Conservation (phyloP, 768 basidiomycete species). For the Auricularia heimuer region DNA sequence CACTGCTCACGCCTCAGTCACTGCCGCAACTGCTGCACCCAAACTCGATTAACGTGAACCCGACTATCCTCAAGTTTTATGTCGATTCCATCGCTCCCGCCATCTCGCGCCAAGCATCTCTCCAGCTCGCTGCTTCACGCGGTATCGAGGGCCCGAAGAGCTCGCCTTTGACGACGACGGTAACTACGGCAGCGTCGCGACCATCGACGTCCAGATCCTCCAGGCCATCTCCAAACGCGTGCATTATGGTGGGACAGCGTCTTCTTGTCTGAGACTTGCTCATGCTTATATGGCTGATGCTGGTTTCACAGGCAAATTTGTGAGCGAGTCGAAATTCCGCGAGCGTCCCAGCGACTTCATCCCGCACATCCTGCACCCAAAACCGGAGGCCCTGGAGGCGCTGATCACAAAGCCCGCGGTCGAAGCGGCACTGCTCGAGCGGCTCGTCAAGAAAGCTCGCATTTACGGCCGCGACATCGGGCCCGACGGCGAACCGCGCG, state of each 20-base stretch:
- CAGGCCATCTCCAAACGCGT: constrained; percentile 97
- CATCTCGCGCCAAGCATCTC: constrained; percentile 67
- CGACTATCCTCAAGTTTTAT: constrained; percentile 84
- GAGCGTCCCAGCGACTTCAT: constrained; percentile 79
- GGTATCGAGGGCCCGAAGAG: constrained; percentile 62
- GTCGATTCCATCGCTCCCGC: constrained; percentile 77
- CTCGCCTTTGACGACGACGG: constrained; percentile 71
- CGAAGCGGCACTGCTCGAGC: constrained; percentile 70
- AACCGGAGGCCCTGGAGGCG: constrained; percentile 66
- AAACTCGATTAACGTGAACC: constrained; percentile 77
- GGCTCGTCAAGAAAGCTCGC: constrained; percentile 76
- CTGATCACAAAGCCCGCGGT: constrained; percentile 98
- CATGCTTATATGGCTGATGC: background rate
- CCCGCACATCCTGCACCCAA: constrained; percentile 77
- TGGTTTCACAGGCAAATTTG: constrained; percentile 76
- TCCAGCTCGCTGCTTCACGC: constrained; percentile 50
- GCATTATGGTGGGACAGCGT: constrained; percentile 68
- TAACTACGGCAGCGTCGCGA: constrained; percentile 94
- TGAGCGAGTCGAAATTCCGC: constrained; percentile 95
- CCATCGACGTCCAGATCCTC: constrained; percentile 91
- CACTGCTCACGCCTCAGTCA: constrained; percentile 62
- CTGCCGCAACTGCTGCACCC: constrained; percentile 74
- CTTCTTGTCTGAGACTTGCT: background rate
- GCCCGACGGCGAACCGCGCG: constrained; percentile 47
- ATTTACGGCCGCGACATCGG: constrained; percentile 77